A percentile compares a stretch with the other conserved stretches of the same genome.
Conservation (phyloP, 1,139 yeast species). For the Candida glucosophila region DNA sequence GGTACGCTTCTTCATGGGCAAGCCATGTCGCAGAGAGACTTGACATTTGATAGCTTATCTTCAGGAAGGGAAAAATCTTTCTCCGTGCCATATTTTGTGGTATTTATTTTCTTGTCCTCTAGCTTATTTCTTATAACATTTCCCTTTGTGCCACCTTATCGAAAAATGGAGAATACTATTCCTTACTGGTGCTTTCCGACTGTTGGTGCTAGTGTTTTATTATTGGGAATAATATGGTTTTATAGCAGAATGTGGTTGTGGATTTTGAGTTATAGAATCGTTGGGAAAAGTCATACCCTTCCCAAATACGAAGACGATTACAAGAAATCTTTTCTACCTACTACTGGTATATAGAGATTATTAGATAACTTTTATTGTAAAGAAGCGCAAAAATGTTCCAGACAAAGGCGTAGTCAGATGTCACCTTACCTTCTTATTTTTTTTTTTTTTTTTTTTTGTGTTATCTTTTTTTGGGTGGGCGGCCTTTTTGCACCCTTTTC, state of each 20-base stretch:
- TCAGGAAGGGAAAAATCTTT: slow-evolving; percentile 6
- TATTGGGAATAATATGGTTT: slow-evolving; percentile 36
- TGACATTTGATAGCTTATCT: slow-evolving; percentile 18
- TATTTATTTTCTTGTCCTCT: slow-evolving; percentile 34
- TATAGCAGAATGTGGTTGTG: slow-evolving; percentile 8
- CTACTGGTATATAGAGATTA: no score
- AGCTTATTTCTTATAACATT: slow-evolving; percentile 46
- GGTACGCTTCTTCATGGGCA: no score
- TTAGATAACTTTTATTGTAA: no score
- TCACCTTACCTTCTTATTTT: no score
- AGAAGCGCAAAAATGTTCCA: no score
- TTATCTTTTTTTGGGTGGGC: no score
- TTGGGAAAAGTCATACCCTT: slow-evolving; percentile 5
- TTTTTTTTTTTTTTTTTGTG: no score
- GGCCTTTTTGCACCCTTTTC: no score
- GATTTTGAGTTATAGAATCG: slow-evolving; percentile 4
- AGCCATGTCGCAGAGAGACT: no score
- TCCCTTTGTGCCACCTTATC: slow-evolving; percentile 50
- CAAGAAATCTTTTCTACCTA: no score
- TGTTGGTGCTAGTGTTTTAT: slow-evolving; percentile 40
- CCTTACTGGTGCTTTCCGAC: slow-evolving; percentile 55
- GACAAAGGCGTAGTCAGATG: no score
- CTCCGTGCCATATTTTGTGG: slow-evolving; percentile 23
- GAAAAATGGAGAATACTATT: slow-evolving; percentile 13
- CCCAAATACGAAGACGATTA: slow-evolving; percentile 11